Percentiles rank a stretch among this genome's conserved stretches.
These are phyloP conservation scores for Picea sitchensis DNA, from an alignment of 75 land plant genomes.

Conservation along the genomic window DNA sequence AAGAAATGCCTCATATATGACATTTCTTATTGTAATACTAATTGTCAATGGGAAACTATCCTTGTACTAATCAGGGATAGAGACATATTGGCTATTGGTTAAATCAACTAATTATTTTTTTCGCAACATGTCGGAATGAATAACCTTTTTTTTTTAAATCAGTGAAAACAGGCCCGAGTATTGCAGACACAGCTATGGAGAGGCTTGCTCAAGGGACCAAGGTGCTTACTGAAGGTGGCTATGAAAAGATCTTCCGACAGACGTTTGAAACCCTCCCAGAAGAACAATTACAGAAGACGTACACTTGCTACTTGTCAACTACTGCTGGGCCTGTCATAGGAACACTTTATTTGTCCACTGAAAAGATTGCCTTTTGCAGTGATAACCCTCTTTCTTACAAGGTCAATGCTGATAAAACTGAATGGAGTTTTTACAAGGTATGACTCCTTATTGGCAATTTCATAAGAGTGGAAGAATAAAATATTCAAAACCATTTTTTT, in stretches of 20 bases:
- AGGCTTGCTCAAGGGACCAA: conserved; percentile 70
- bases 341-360: conserved; percentile 54
- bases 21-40: background rate
- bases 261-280: conserved; percentile 59
- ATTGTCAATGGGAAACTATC: background rate
- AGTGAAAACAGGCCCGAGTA: conserved; percentile 79
- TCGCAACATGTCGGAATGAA: background rate
- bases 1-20: background rate
- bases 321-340: conserved; percentile 87
- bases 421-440: conserved; percentile 83
- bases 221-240: conserved; percentile 77
- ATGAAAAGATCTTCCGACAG: conserved; percentile 66
- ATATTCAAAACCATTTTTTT: background rate
- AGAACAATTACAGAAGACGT: conserved; percentile 56
- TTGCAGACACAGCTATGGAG: conserved; percentile 76
- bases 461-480: background rate
- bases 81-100: background rate
- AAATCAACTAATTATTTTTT: background rate
- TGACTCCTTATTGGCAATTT: conserved; percentile 8
- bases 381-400: conserved; percentile 74
- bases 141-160: conserved; percentile 12
- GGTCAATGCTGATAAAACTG: conserved; percentile 44
- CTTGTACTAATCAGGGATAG: background rate
- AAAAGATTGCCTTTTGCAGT: conserved; percentile 76
- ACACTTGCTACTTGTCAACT: conserved; percentile 79